Conservation (phyloP, 2,329 filamentous ascomycete species). For the Claviceps sp. region DNA sequence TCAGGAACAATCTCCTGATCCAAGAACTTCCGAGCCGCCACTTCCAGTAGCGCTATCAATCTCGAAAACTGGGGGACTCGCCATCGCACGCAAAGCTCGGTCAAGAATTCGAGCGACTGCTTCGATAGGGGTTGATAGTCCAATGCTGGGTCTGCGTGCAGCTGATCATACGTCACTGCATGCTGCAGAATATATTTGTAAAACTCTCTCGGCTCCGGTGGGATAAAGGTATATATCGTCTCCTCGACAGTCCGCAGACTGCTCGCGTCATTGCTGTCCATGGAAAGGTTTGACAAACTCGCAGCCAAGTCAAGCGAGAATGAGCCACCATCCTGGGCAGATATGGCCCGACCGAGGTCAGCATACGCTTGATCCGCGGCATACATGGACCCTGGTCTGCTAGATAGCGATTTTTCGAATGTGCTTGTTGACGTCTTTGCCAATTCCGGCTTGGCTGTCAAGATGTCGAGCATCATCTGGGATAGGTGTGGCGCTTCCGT, state of each 20-base stretch:
- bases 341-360: constrained; percentile 38
- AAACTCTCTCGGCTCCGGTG: constrained; percentile 66
- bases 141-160: constrained; percentile 39
- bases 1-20: constrained; percentile 71
- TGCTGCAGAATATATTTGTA: constrained; percentile 74
- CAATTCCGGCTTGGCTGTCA: constrained; percentile 74
- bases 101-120: constrained; percentile 68
- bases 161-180: constrained; percentile 52
- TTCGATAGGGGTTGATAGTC: constrained; percentile 51
- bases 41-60: constrained; percentile 70
- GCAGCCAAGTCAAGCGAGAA: constrained; percentile 51
- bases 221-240: constrained; percentile 76
- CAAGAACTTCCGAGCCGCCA: constrained; percentile 70
- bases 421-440: constrained; percentile 58
- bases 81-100: constrained; percentile 79
- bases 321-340: constrained; percentile 28
- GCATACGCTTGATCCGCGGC: constrained; percentile 37
- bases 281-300: constrained; percentile 51
- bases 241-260: constrained; percentile 44
- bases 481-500: constrained; percentile 77
- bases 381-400: constrained; percentile 33
- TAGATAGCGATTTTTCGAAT: constrained; percentile 42
- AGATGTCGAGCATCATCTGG: constrained; percentile 83
- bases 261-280: constrained; percentile 37
- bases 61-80: constrained; percentile 73